Conservation (phyloP, 2,329 filamentous ascomycete species). For the Onygena corvina region DNA sequence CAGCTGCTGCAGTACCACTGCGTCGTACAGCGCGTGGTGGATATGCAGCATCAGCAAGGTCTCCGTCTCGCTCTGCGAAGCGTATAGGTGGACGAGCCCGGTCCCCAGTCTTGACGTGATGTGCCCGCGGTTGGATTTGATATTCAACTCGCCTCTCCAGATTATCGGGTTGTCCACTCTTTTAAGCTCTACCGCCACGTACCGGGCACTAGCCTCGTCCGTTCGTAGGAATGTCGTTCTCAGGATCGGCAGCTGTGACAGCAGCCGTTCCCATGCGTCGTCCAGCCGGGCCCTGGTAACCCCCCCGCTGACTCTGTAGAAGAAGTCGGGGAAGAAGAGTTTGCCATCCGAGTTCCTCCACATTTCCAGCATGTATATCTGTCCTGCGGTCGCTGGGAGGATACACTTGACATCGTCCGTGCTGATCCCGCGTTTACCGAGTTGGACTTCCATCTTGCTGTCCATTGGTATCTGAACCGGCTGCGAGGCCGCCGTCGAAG, state of each 20-base stretch:
- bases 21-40: constrained; percentile 84
- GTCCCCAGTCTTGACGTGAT: constrained; percentile 15
- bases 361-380: constrained; percentile 65
- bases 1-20: constrained; percentile 58
- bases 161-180: constrained; percentile 26
- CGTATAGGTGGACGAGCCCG: constrained; percentile 27
- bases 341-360: constrained; percentile 57
- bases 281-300: constrained; percentile 36
- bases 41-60: constrained; percentile 46
- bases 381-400: constrained; percentile 62
- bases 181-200: constrained; percentile 52
- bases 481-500: constrained; percentile 16
- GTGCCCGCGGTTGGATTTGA: constrained; percentile 15
- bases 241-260: constrained; percentile 49
- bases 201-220: constrained; percentile 35
- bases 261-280: constrained; percentile 50
- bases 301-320: constrained; percentile 41
- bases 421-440: constrained; percentile 36
- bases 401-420: constrained; percentile 41
- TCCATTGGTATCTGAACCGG: constrained; percentile 23
- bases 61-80: constrained; percentile 20
- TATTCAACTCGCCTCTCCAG: constrained; percentile 19
- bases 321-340: constrained; percentile 64
- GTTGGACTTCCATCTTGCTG: not conserved
- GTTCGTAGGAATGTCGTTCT: constrained; percentile 55